Evolutionary conservation across 306 rosid genomes (phyloP), one percentile per base, ranked within the genome.

Genomic region (Inga oerstediana): DNA sequence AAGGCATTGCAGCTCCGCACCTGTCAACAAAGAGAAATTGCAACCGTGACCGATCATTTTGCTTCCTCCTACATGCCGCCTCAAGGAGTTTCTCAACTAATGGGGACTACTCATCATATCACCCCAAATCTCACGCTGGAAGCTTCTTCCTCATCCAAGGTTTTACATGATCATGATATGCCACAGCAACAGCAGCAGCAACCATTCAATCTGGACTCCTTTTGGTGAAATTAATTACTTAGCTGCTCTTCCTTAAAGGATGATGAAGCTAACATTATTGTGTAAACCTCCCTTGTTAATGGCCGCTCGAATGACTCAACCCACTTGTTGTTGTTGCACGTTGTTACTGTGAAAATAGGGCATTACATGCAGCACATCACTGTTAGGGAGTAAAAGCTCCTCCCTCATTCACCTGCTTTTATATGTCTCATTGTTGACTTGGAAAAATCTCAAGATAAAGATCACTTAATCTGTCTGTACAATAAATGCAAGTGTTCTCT

Each of bases 141-240:
- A 85, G 88, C 94, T 75, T 89, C 95, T 82, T 93, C 97, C 44
- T 90, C 88, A 20, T 71, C 75, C 5, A 85, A 87, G 81, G 85
- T 88, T 22, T 81, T 91, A 82, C 43, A 39, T 6, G 95, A 91
- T 22, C 43, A 39, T 6, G 95, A 91, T 22, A 75, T 82, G 76
- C 81, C 93, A 30, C 90, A 87, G 10, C 85, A 81, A 10, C 91
- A 87, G 64, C 90, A 35, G 30, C 13, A 92, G 94, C 98, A 90
- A 90, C 97, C 98, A 87, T 94, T 96, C 88, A 90, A 89, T 83
- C 85, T 91, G 97, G 98, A 96, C 93, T 94, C 98, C 90, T 80
- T 91, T 41, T 94, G 98, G 98, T 94, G 93, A 95, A 62, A 54
- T 54, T 54, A 16, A 52, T 54, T 3, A 69, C 54, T 49, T 49